These are phyloP conservation scores for Cercospora beticola DNA, from an alignment of 2,329 filamentous ascomycete species.

Conservation along the genomic window DNA sequence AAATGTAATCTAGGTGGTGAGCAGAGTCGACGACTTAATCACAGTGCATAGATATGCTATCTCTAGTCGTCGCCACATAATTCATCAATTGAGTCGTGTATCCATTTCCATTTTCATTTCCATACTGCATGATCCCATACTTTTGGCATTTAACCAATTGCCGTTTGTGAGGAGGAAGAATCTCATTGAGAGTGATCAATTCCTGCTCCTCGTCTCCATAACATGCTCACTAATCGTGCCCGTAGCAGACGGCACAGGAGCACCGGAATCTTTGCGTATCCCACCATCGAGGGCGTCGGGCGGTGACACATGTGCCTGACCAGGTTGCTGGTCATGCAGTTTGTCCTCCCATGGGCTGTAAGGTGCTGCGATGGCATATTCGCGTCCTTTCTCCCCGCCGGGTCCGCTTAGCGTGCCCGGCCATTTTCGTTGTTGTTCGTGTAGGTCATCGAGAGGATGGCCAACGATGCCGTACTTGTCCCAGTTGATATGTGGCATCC, in stretches of 20 bases:
- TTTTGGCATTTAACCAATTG: not conserved
- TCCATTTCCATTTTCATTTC: not conserved
- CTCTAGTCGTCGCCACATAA: not conserved
- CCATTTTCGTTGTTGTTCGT: constrained; percentile 71
- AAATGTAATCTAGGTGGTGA: not conserved
- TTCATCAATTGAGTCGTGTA: constrained; percentile 6
- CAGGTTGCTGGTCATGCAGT: constrained; percentile 17
- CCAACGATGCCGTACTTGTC: constrained; percentile 89
- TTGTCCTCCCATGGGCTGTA: constrained; percentile 61
- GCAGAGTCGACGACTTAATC: not conserved
- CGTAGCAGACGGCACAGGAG: constrained; percentile 18
- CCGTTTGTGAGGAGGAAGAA: not conserved
- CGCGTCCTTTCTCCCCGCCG: constrained; percentile 37
- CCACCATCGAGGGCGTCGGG: not conserved
- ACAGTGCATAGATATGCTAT: not conserved
- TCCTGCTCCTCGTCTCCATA: constrained; percentile 33
- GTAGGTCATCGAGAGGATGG: constrained; percentile 77
- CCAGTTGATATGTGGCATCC: constrained; percentile 92
- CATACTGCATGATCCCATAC: constrained; percentile 2
- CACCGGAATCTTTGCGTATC: constrained; percentile 28
- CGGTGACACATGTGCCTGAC: constrained; percentile 1
- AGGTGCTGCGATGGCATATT: constrained; percentile 57
- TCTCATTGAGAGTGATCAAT: constrained; percentile 2
- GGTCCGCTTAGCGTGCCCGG: constrained; percentile 46
- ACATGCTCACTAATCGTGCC: constrained; percentile 33